phyloP scores from a whole-genome alignment of 108 stramenopile genomes.

The Cyclotella baltica region DNA sequence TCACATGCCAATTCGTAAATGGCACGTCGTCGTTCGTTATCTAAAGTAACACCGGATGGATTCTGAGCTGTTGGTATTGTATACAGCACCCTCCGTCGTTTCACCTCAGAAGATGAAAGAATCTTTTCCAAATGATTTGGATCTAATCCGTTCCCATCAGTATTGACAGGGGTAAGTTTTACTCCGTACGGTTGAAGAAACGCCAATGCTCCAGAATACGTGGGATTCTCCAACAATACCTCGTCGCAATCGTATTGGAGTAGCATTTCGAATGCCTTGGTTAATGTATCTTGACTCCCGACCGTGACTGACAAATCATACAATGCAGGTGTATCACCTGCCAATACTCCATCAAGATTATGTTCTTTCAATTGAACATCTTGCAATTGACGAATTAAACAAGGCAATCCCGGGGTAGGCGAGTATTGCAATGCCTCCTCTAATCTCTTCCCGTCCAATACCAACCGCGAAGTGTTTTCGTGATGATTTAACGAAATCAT shows the following conservation, averaged over 20 bases:
- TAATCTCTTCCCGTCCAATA: conserved; percentile 8
- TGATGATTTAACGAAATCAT: conserved; percentile 4
- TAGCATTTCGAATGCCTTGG: conserved; percentile 55
- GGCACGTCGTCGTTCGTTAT: conserved; percentile 36
- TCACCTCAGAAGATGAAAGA: not conserved
- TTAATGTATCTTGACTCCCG: conserved; percentile 52
- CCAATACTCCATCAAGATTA: conserved; percentile 1
- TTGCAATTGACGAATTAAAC: conserved; percentile 25
- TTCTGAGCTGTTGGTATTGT: conserved; percentile 57
- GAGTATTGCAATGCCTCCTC: conserved; percentile 52
- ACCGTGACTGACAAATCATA: conserved; percentile 39
- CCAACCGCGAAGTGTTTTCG: not conserved
- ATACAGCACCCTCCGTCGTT: conserved; percentile 51
- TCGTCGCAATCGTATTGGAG: conserved; percentile 36
- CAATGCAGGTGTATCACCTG: not conserved
- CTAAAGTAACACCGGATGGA: conserved; percentile 50
- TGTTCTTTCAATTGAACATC: conserved; percentile 39
- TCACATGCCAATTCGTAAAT: conserved; percentile 56
- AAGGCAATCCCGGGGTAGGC: conserved; percentile 43
- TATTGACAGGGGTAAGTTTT: conserved; percentile 22
- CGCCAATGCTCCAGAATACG: conserved; percentile 54
- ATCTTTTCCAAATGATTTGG: conserved; percentile 19
- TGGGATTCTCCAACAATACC: conserved; percentile 48
- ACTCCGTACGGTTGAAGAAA: conserved; percentile 44
- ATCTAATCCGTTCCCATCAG: conserved; percentile 30